Base-by-base conservation (phyloP, 1,139 yeast species). In the Taphrina wiesneri region DNA sequence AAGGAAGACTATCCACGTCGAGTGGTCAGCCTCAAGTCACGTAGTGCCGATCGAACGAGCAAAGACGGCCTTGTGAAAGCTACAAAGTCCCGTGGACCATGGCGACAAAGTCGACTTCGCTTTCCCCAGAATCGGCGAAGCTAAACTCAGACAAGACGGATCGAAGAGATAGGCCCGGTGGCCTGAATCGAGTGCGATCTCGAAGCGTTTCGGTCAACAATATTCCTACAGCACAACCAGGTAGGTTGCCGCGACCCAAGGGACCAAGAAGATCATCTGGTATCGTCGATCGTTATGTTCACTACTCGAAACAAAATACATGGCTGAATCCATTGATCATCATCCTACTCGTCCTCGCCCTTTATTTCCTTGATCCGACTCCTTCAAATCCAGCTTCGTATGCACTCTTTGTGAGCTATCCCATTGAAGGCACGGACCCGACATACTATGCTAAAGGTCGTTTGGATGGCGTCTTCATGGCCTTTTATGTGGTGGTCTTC, bases 401-500 rank as follows among this genome's bases (percentile, higher is more conserved):
- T 11, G 52, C 60, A 41, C 19, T 66, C 52, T 66, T 66, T 39
- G 63, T 66, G 39, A 54, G 63, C 17, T 67, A 69, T 30, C 67
- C 70, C 11, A 66, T 65, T 51, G 43, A 56, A 39, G 63, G 63
- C 11, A 66, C 61, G 63, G 71, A 17, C 56, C 71, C 23, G 73
- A 71, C 26, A 3, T 57, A 77, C 73, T 93, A 92, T 75, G 97
- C 90, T 47, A 93, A 95, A 76, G 99, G 99, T 68, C 80, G 75
- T 57, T 85, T 87, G 72, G 99, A 93, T 77, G 83, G 91, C 70
- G 82, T 82, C 51, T 93, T 92, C 79, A 90, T 92, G 25, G 81
- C 81, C 45, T 91, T 84, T 75, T 87, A 89, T 77, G 89, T 93
- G 80, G 77, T 93, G 54, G 87, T 91, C 72, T 92, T 93, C 82